Base-by-base conservation (phyloP, 2,329 filamentous ascomycete genomes). In the Onygenales sp. region DNA sequence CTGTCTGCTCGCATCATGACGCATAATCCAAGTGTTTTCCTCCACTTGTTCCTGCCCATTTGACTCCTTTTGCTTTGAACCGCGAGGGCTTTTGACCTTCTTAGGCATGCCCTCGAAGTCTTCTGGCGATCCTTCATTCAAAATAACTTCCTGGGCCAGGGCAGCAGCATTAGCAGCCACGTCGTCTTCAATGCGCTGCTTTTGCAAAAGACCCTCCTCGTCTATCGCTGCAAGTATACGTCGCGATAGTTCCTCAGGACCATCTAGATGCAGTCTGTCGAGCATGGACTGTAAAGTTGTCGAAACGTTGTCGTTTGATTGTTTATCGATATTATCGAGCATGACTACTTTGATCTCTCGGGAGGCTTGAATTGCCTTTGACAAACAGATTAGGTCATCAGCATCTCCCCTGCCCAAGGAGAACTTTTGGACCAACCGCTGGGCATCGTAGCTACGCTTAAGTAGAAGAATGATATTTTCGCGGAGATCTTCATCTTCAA, bases 371-470 rank as follows among this genome's bases (percentile, higher is more conserved):
- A 97, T 87, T 0, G 93, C 95, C 60, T 81, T 85, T 1, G 89
- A 88, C 11, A 98, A 76, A 49, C 83, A 86, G 43, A 97, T 75
- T 39, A 98, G 78, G 68, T 97, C 93, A 65, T 97, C 92, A 1
- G 92, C 80, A 63, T 95, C 87, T n/a, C 92, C 93, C 58, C 89
- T 82, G 9, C 92, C 91, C 7, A 97, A 80, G 0, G 92, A 87
- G 67, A 98, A 97, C 66, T 93, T 96, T 64, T 97, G 93, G 1
- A 95, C 84, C 2, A 98, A 76, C 1, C 93, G 86, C 63, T 94
- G 86, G 2, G 89, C 89, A 70, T 98, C 93, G 61, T 89, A 85
- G 50, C 85, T 92, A 27, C 82, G 79, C 57, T 83, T 81, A 2
- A 98, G 76, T 2, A 94, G 75, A 13, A 80, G 67, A 1, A 83